A percentile compares a stretch with the other conserved stretches of the same genome.
These are phyloP conservation scores for Colletotrichum sp. DNA, from an alignment of 2,329 filamentous ascomycete species.

Conservation along the genomic window DNA sequence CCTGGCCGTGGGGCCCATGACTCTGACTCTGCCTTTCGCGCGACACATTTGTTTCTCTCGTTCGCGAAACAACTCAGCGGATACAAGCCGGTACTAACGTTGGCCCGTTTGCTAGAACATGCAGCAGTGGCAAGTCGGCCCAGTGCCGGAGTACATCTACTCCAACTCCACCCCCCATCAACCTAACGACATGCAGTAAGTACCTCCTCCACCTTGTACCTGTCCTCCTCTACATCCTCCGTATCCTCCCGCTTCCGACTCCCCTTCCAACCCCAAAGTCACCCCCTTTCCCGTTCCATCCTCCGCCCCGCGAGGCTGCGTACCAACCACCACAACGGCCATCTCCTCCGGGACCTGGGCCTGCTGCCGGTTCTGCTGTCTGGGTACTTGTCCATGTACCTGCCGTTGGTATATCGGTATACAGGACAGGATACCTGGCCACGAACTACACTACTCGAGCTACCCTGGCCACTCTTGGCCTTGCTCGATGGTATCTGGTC, in stretches of 20 bases:
- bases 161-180: constrained; percentile 56
- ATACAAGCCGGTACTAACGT: constrained; percentile 17
- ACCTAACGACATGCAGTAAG: constrained; percentile 64
- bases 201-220: constrained; percentile 41
- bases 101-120: constrained; percentile 48
- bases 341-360: not conserved
- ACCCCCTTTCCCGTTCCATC: constrained; percentile 34
- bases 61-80: constrained; percentile 8
- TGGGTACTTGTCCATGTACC: constrained; percentile 14
- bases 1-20: constrained; percentile 2
- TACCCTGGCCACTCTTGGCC: constrained; percentile 6
- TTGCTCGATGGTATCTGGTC: not conserved
- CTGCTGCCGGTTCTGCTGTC: not conserved
- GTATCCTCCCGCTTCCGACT: constrained; percentile 6
- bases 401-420: not conserved
- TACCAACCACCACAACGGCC: not conserved
- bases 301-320: constrained; percentile 14
- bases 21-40: not conserved
- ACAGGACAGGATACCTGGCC: not conserved
- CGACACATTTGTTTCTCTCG: constrained; percentile 8
- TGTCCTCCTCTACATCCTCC: constrained; percentile 4
- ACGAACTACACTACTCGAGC: constrained; percentile 1
- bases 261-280: constrained; percentile 42
- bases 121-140: constrained; percentile 67
- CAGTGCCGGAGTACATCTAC: constrained; percentile 65